Evolutionary conservation across 768 basidiomycete species (phyloP).

Genomic region (Cystobasidium ongulense): DNA sequence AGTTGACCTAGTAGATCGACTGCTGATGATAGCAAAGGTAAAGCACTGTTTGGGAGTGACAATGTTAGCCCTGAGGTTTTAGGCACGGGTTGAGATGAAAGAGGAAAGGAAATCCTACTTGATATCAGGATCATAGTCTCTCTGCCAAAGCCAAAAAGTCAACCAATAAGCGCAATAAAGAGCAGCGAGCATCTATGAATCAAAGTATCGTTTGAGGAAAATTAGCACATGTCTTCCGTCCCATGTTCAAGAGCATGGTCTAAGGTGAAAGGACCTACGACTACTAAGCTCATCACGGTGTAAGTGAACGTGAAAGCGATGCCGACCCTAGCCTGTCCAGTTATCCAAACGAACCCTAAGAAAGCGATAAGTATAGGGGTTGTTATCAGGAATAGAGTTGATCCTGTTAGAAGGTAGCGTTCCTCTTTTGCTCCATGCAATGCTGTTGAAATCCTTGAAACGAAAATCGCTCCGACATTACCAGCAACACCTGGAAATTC

Average conservation of each 20-base stretch:
- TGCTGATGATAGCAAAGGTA: slow-evolving; percentile 38
- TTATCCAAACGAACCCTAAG: slow-evolving; percentile 55
- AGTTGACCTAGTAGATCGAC: slow-evolving; percentile 40
- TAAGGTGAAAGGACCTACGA: slow-evolving; percentile 29
- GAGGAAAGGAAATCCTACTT: neutral
- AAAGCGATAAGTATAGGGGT: slow-evolving; percentile 74
- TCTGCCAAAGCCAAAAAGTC: slow-evolving; percentile 37
- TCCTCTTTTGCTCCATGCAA: slow-evolving; percentile 56
- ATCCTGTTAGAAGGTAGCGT: slow-evolving; percentile 34
- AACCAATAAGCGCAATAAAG: slow-evolving; percentile 16
- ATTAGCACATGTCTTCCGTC: too few species aligned
- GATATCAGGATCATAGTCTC: slow-evolving; percentile 41
- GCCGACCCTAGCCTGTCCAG: slow-evolving; percentile 72
- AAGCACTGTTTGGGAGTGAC: slow-evolving; percentile 31
- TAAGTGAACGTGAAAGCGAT: slow-evolving; percentile 62
- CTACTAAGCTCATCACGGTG: slow-evolving; percentile 41
- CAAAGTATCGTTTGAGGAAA: too few species aligned
- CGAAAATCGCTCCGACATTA: slow-evolving; percentile 78
- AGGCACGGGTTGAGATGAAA: neutral
- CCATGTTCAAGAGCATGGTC: neutral
- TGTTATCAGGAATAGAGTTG: slow-evolving; percentile 63
- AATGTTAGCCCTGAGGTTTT: neutral
- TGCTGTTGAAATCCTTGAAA: slow-evolving; percentile 80
- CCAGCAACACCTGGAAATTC: slow-evolving; percentile 50
- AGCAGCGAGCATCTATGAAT: slow-evolving; percentile 13